These are phyloP conservation scores for Silene vulgaris DNA, from an alignment of 179 eudicot genomes.

Conservation along the genomic window DNA sequence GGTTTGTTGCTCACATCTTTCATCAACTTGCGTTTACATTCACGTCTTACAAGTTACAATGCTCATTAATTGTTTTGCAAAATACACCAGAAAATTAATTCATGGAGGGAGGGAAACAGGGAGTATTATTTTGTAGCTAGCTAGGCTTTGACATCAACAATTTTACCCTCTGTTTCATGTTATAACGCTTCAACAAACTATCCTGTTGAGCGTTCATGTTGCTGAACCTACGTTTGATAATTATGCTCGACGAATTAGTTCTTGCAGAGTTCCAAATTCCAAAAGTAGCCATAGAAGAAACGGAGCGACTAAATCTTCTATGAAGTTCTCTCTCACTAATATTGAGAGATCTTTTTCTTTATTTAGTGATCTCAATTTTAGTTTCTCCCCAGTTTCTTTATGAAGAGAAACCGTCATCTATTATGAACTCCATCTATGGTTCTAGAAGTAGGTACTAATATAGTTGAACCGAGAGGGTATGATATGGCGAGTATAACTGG, in stretches of 20 bases:
- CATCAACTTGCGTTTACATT: no score
- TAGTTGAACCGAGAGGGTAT: conserved; percentile 1
- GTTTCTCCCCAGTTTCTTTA: neutral
- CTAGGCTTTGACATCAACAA: neutral
- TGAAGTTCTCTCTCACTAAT: neutral
- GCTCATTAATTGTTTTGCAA: no score
- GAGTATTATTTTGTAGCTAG: neutral
- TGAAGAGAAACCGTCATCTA: no score
- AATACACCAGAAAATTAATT: no score
- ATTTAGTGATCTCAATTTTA: neutral
- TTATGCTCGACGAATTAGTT: neutral
- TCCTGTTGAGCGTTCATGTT: neutral
- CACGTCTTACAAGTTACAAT: no score
- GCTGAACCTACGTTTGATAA: neutral
- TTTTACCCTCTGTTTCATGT: neutral
- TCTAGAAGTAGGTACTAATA: no score
- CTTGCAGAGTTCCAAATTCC: neutral
- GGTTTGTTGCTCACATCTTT: no score
- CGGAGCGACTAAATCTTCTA: neutral
- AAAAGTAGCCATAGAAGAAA: neutral
- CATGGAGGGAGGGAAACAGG: neutral
- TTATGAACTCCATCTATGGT: no score
- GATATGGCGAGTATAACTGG: neutral
- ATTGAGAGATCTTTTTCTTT: neutral
- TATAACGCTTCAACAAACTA: neutral